phyloP scores from a whole-genome alignment of 306 rosid genomes.

The Cucurbita ficifolia region DNA sequence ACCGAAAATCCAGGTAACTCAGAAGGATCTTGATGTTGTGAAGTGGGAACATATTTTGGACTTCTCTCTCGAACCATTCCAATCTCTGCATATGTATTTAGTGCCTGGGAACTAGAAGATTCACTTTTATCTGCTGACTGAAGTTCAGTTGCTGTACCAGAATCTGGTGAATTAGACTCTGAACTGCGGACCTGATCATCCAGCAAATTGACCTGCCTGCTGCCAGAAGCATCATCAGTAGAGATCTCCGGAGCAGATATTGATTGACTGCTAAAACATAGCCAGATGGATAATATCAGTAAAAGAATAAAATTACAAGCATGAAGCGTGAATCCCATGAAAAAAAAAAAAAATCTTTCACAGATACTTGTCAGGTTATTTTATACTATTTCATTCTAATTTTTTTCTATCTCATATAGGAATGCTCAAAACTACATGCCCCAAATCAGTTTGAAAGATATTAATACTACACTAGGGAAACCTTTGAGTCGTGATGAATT shows the following conservation, averaged over 20 bases:
- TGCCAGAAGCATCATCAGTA: slow-evolving; percentile 44
- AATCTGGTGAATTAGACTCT: slow-evolving; percentile 46
- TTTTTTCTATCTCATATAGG: neutral
- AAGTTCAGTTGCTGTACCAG: slow-evolving; percentile 43
- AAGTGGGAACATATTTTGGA: slow-evolving; percentile 46
- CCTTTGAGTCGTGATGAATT: neutral
- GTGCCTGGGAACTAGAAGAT: slow-evolving; percentile 43
- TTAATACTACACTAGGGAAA: neutral
- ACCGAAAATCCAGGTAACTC: slow-evolving; percentile 81
- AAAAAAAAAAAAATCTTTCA: neutral
- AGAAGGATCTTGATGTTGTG: slow-evolving; percentile 59
- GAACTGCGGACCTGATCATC: slow-evolving; percentile 45
- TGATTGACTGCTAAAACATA: slow-evolving; percentile 32
- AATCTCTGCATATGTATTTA: slow-evolving; percentile 53
- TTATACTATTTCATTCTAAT: neutral
- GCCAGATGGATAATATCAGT: neutral
- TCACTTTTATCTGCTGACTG: slow-evolving; percentile 54
- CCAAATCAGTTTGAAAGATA: neutral
- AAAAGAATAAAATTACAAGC: neutral
- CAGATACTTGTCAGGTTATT: neutral
- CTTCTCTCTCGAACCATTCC: slow-evolving; percentile 54
- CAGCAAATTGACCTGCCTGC: slow-evolving; percentile 33
- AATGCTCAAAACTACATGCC: neutral
- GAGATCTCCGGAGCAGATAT: slow-evolving; percentile 40
- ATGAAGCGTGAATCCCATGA: neutral